Evolutionary conservation across 805 yeast species (phyloP), one percentile per base, ranked within the genome.

Genomic region (Candida suzukii): DNA sequence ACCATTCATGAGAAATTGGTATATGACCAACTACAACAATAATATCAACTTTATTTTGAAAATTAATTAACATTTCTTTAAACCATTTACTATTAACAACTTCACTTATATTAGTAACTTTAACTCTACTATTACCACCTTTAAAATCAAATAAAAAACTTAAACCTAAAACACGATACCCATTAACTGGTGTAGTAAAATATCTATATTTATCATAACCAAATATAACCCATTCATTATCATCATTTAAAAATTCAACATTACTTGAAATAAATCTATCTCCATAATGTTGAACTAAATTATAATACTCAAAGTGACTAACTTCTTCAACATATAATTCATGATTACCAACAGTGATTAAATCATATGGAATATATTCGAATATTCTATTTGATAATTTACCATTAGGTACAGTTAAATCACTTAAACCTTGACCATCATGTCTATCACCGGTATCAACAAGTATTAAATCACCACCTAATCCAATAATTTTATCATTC

Each of bases 361-460:
- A 56, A 58, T 91, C 97, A 51, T 83, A 84, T 41, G 83, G 79
- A 44, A 75, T 70, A 43, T 68, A 63, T 8, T 2, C 11, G 57
- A 90, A 85, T 0, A 90, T 70, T 2, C 70, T 68, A 22, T 80
- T 73, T 0, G 93, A 75, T 14, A 67, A 58, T 5, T 62, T 52
- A 0, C 96, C 98, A 54, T 82, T 83, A 2, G 91, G 86, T 3
- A 27, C 41, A 0, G 95, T 82, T 13, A 83, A 78, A 62, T 91
- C 97, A 31, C 87, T 73, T 12, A 88, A 63, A 0, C 98, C 98
- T 56, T 88, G 90, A 1, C 98, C 98, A 59, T 91, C 98, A 52
- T 87, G 95, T 46, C 87, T 79, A 60, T 91, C 98, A 4, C 98
- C 98, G 1, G 95, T 79, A 55, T 91, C 98, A 2, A 91, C 71